Base-by-base conservation (phyloP, 2,329 filamentous ascomycete species). In the Blumeria hordei region DNA sequence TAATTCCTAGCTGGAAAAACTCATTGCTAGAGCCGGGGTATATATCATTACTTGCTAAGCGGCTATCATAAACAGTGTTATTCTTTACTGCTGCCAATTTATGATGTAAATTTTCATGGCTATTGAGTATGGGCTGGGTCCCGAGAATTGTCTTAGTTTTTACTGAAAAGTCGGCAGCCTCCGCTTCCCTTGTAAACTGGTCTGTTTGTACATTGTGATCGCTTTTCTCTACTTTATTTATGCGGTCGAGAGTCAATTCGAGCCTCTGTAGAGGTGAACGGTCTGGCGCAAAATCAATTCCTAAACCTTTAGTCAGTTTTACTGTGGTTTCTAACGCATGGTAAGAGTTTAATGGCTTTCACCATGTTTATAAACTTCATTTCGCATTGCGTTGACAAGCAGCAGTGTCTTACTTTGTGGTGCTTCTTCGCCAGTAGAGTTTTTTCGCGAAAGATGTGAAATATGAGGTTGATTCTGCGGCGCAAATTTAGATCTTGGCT, bases 251-350 rank as follows among this genome's bases (percentile, higher is more conserved):
- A 63, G 86, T 92, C 64, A 85, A 78, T 71, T 98, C 90, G 61
- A 98, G 77, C 71, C 83, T 92, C 68, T 98, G 90, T 54, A 98
- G 74, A 54, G 93, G 92, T 59, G 90, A 96, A 63, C 85, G 80
- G 66, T 93, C 83, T 56, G 82, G 75, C 63, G 90, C 85, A 69
- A 85, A 80, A 70, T 74, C 72, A 72, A 71, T 57, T 36, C 50
- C 55, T 56, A 39, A 11, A 34, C 28, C 10, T 10, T 28, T 33
- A 52, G 37, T 55, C 32, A 55, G 47, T 43, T 33, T 53, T 18
- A 28, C 34, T 21, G 10, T 28, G 4, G 1, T 21, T 52, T 6
- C 28, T 35, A n/a, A 52, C 7, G 6, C 28, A 12, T 49, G 35
- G 6, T 6, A 16, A 43, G 18, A 9, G 3, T 43, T n/a, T n/a